Evolutionary conservation across 2,329 filamentous ascomycete genomes (phyloP), one percentile per base, ranked within the genome.

Genomic region (Cladosporium velox): DNA sequence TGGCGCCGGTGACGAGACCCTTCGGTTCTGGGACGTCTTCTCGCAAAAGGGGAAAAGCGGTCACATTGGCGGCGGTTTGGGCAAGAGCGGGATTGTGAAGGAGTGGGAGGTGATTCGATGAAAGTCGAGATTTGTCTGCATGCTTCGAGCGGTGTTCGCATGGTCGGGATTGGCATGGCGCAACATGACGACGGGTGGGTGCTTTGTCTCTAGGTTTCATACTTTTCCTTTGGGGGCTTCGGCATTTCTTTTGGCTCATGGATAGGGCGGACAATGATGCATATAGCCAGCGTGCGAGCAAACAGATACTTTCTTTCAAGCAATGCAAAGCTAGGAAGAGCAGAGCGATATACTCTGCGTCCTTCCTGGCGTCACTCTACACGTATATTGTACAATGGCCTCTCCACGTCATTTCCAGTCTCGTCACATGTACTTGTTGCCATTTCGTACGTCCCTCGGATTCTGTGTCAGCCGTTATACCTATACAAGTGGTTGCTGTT

Each of bases 21-120:
- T 99, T 59, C 85, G 95, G 52, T 99, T 99, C 80, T 99, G 95
- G 95, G 95, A 95, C 66, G 90, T 95, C 2, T 99, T 99, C 80
- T 92, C 91, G 67, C 90, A 90, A 75, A 90, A 92, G 74, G 88
- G 91, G 32, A 89, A 90, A 30, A 84, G 87, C 67, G 83, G 84
- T 65, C 30, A 89, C 90, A 52, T 88, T 89, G 58, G 76, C 81
- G 34, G 79, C 76, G 65, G 78, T 92, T 77, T 95, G 91, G 91
- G 90, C 90, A 57, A 57, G 51, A n/a, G 30, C 30, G 51, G 61
- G 24, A 64, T 52, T 14, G 61, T 64, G 21, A 64, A 64, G 61
- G 61, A 64, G 26, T 64, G 61, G 61, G 61, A 64, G 51, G 61
- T 64, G 15, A 64, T 64, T 49, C 61, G 61, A 26, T 64, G 35